phyloP scores from a whole-genome alignment of 2,329 filamentous ascomycete species.

The Bisporella sp. region DNA sequence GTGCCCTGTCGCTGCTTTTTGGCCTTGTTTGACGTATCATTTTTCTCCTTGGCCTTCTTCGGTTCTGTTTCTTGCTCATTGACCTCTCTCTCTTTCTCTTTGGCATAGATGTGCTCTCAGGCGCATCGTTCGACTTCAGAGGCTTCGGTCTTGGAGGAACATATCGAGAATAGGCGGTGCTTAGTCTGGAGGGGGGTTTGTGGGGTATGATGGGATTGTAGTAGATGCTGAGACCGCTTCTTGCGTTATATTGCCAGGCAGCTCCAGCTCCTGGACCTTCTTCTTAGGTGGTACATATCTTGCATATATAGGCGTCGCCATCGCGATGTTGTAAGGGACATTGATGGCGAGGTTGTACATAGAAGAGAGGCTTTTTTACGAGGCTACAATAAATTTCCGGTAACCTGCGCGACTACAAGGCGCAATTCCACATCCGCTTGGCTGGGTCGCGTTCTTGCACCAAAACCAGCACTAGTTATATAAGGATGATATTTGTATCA shows the following conservation, averaged over 20 bases:
- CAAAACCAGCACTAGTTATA: no score
- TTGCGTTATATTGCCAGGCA: not conserved
- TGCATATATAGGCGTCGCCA: conserved; percentile 8
- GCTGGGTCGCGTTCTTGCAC: no score
- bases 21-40: conserved; percentile 6
- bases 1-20: conserved; percentile 5
- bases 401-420: no score
- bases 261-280: not conserved
- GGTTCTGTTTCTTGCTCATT: not conserved
- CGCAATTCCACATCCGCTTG: no score
- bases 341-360: no score
- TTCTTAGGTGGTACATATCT: conserved; percentile 14
- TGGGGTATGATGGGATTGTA: not conserved
- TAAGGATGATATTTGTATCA: no score
- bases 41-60: conserved; percentile 7
- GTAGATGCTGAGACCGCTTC: not conserved
- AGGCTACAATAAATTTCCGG: no score
- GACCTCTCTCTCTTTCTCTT: not conserved
- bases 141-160: not conserved
- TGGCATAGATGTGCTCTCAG: not conserved
- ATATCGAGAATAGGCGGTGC: not conserved
- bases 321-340: not conserved
- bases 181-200: not conserved
- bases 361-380: no score
- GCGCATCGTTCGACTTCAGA: no score